phyloP scores from a whole-genome alignment of 768 basidiomycete species.

The Clavulina sp. region DNA sequence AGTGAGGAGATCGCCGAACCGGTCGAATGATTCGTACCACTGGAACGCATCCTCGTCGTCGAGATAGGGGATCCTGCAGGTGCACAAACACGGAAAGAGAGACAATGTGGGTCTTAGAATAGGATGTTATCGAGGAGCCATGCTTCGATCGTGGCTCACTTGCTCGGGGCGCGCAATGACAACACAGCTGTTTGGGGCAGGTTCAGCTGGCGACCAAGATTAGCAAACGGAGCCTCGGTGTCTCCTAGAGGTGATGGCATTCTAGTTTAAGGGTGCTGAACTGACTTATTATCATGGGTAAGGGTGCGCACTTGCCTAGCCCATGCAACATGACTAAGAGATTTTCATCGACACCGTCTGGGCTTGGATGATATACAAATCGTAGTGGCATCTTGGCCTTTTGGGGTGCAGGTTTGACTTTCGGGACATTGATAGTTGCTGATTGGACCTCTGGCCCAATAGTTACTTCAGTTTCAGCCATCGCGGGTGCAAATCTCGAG shows the following conservation, averaged over 20 bases:
- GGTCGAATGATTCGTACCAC: slow-evolving; percentile 75
- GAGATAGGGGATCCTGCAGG: slow-evolving; percentile 51
- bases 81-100: not conserved
- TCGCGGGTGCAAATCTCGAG: no score
- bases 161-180: slow-evolving; percentile 62
- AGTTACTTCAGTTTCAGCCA: not conserved
- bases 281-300: not conserved
- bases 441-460: not conserved
- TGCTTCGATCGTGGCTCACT: slow-evolving; percentile 22
- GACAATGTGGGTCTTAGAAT: not conserved
- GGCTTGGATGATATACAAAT: slow-evolving; percentile 55
- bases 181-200: slow-evolving; percentile 83
- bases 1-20: slow-evolving; percentile 51
- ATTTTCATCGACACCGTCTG: slow-evolving; percentile 77
- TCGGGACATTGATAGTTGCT: not conserved
- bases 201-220: slow-evolving; percentile 51
- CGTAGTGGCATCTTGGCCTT: slow-evolving; percentile 6
- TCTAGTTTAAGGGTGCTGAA: not conserved
- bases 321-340: slow-evolving; percentile 72
- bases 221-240: slow-evolving; percentile 57
- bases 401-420: slow-evolving; percentile 5
- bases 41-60: slow-evolving; percentile 55
- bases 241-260: slow-evolving; percentile 44
- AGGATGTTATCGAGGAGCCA: slow-evolving; percentile 14
- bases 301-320: slow-evolving; percentile 36